phyloP scores from a whole-genome alignment of 2,329 filamentous ascomycete genomes.

The Hirsutella rhossiliensis region DNA sequence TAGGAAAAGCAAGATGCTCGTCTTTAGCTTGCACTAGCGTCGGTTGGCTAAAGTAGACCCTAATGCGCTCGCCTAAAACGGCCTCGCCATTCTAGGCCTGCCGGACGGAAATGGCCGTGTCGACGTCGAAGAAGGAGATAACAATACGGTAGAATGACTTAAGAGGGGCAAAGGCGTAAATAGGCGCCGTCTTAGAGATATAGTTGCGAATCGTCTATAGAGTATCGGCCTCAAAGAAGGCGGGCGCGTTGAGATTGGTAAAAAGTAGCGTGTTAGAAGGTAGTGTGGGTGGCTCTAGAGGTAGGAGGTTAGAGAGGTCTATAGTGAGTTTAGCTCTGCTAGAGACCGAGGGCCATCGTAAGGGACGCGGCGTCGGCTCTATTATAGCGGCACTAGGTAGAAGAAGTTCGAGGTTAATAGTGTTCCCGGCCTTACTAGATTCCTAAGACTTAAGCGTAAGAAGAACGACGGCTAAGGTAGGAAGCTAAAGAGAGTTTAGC shows the following conservation, averaged over 20 bases:
- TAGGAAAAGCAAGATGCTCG: conserved; percentile 52
- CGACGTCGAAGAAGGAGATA: conserved; percentile 61
- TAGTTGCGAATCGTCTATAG: conserved; percentile 62
- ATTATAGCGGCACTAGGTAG: conserved; percentile 8
- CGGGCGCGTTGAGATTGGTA: conserved; percentile 62
- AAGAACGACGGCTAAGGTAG: too few species aligned
- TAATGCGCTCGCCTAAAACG: conserved; percentile 56
- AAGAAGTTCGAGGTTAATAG: too few species aligned
- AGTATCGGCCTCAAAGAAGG: conserved; percentile 64
- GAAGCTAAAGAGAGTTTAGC: too few species aligned
- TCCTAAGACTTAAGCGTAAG: too few species aligned
- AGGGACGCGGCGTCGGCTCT: conserved; percentile 24
- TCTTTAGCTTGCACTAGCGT: conserved; percentile 44
- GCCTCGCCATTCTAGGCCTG: conserved; percentile 62
- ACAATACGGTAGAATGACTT: conserved; percentile 76
- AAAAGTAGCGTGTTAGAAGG: conserved; percentile 77
- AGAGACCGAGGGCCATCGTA: conserved; percentile 29
- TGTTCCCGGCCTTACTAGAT: too few species aligned
- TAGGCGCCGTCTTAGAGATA: conserved; percentile 55
- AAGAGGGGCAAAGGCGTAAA: conserved; percentile 69
- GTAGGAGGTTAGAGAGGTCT: conserved; percentile 61
- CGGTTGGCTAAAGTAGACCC: conserved; percentile 56
- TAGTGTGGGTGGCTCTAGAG: conserved; percentile 56
- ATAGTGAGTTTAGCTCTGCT: conserved; percentile 46
- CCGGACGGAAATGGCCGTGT: conserved; percentile 59